Evolutionary conservation across 2,329 filamentous ascomycete genomes (phyloP), one percentile per base, ranked within the genome.

Genomic region (Stemphylium vesicarium): DNA sequence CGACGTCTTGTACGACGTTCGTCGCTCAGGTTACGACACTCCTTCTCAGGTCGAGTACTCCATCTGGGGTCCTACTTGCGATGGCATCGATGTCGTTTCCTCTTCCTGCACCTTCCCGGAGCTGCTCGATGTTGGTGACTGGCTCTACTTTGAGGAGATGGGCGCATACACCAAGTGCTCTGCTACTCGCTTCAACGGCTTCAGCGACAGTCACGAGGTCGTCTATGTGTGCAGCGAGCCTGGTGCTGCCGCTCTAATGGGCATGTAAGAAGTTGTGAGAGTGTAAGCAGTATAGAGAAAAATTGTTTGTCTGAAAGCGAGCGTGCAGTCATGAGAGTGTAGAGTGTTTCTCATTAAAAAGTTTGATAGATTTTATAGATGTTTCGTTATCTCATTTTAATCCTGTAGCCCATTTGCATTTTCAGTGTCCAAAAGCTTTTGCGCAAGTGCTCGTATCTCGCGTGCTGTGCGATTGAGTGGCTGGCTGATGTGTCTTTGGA

Each of bases 81-180:
- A 99, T 74, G 94, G 95, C 57, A 98, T 99, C 70, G 95, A 99
- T 78, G 90, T 92, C 75, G 96, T 99, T 78, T 86, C 89, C 44
- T 86, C 91, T 75, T 90, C 88, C 72, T 91, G 90, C 75, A 85
- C 83, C 59, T 91, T 97, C 69, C 80, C 86, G 31, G 87, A 90
- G 48, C 84, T 89, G 42, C 81, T 99, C 38, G 88, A 97, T 71
- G 91, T 96, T 7, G 95, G 95, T 47, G 95, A 99, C 77, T 99
- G 95, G 95, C 83, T 99, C 50, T 99, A 96, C 81, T 99, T 99
- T 78, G 92, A 97, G 80, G 87, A 96, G 59, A 99, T 99, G 95
- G 95, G 95, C 50, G 94, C 95, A 20, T 99, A 99, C 78, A 98
- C 95, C 67, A 96, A 93, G 83, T 98, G 94, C 83, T 97, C 92